Base-by-base conservation (phyloP, 345 rosid genomes). In the Aquilaria sinensis region DNA sequence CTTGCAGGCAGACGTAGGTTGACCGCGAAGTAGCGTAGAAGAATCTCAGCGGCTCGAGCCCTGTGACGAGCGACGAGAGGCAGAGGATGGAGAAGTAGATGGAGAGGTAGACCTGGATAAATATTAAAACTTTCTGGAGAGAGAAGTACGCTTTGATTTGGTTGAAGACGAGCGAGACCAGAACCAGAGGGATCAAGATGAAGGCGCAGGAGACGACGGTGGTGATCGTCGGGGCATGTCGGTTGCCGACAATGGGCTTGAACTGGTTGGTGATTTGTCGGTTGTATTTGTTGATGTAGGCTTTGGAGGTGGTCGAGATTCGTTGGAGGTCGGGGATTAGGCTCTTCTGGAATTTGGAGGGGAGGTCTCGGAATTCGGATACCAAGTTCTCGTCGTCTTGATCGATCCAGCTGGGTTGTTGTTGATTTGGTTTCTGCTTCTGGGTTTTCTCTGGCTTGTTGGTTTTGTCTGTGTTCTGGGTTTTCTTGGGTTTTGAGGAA, bases 71-170 rank as follows among this genome's bases (percentile, higher is more conserved):
- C 0, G 97, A 76, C 5, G 97, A 84, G 45, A 87, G 32, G 47
- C 90, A 80, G 6, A 95, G 96, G 66, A 91, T 95, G 1, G 94
- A 62, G 94, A 89, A 91, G 83, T 95, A 95, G 68, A 95, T 91
- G 2, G 94, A 80, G 75, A 95, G 97, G 74, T 95, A 94, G 47
- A 85, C 80, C 74, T 95, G 97, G 80, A 89, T 75, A 73, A 85
- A 95, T 63, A 90, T 84, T 29, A 91, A 64, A 72, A 88, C 54
- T 43, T 87, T 89, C 51, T 95, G 99, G 54, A 95, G 79, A 1
- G 97, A 95, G 74, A 95, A 91, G 12, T 87, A 91, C 9, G 96
- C 84, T 80, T 89, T 88, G 84, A 95, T 77, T 34, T 76, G 77
- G 72, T 81, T 86, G 72, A 91, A 67, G 47, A 91, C 62, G 64